Evolutionary conservation across 768 basidiomycete species (phyloP), one percentile per base, ranked within the genome.

Genomic region (Agrocybe pediades): DNA sequence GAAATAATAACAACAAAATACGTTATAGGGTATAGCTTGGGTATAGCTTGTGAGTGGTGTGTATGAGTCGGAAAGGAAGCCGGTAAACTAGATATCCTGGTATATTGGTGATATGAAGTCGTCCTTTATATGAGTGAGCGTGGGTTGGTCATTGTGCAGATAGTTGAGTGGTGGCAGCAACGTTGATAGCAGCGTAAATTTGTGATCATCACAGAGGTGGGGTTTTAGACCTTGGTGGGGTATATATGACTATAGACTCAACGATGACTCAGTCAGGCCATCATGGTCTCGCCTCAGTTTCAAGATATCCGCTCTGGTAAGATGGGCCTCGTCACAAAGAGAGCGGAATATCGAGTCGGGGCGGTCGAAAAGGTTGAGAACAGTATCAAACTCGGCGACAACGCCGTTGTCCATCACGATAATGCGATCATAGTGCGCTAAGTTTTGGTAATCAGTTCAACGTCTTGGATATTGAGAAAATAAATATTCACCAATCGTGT

Each of bases 321-420:
- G 68, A 55, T 76, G 77, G 6, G 86, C 86, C 61, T 88, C 84
- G 49, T 86, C 74, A 62, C 88, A 90, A 21, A 89, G 77, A 2
- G 82, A 80, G 17, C 86, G 75, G 75, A 90, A 90, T 47, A 89
- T 83, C 1, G 86, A 88, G 49, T 76, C 74, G 46, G 77, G 70
- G 53, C 75, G 77, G 63, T 86, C 81, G 60, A 83, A 84, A 3
- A 91, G 78, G 55, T 76, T 78, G 39, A 87, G 74, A 2, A 90
- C 88, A 1, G 86, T 85, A 68, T 90, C 89, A 62, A 83, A 89
- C 67, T 91, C 89, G 9, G 83, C 85, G 2, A 90, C 81, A 26
- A 71, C 61, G 3, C 90, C 89, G 23, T 75, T 70, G 59, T 87
- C 83, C 85, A 92, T 87, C 41, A 90, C 88, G 16, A 92, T 70